These are phyloP conservation scores for Hypericum androsaemum DNA, from an alignment of 345 rosid species.

Conservation along the genomic window DNA sequence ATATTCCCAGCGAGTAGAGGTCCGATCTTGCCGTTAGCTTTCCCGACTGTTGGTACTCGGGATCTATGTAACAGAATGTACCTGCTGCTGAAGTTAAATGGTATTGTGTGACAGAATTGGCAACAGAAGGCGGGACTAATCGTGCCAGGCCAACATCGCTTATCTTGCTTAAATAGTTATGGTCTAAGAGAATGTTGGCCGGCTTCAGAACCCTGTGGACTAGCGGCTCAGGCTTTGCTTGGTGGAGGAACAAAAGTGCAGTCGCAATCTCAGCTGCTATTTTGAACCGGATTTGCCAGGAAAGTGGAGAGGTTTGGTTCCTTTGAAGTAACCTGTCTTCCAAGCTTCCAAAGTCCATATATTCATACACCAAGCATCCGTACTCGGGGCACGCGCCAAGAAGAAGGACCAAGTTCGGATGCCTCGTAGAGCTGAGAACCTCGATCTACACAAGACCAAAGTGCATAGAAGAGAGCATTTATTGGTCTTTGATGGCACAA, in stretches of 20 bases:
- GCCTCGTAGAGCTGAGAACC: conserved; percentile 72
- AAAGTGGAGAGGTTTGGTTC: conserved; percentile 52
- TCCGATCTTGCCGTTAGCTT: conserved; percentile 76
- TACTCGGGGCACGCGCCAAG: conserved; percentile 86
- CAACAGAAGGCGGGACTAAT: conserved; percentile 76
- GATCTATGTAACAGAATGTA: conserved; percentile 86
- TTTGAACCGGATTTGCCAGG: conserved; percentile 63
- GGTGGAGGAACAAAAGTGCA: conserved; percentile 82
- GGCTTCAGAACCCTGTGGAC: conserved; percentile 93
- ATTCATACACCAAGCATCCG: conserved; percentile 88
- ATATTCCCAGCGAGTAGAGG: conserved; percentile 66
- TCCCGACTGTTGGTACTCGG: conserved; percentile 87
- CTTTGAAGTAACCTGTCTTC: conserved; percentile 68
- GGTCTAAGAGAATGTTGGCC: conserved; percentile 81
- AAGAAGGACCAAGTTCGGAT: conserved; percentile 92
- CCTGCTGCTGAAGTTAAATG: conserved; percentile 93
- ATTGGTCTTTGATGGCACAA: neutral
- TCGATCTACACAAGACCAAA: conserved; percentile 42
- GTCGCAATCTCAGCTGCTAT: conserved; percentile 79
- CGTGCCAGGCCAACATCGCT: conserved; percentile 93
- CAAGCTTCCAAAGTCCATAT: conserved; percentile 68
- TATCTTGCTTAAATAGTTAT: conserved; percentile 75
- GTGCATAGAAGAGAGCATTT: conserved; percentile 8
- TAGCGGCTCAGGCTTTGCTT: conserved; percentile 92
- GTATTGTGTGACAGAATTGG: conserved; percentile 67